Conservation (phyloP, 2,329 filamentous ascomycete genomes). For the Mycogone perniciosa region DNA sequence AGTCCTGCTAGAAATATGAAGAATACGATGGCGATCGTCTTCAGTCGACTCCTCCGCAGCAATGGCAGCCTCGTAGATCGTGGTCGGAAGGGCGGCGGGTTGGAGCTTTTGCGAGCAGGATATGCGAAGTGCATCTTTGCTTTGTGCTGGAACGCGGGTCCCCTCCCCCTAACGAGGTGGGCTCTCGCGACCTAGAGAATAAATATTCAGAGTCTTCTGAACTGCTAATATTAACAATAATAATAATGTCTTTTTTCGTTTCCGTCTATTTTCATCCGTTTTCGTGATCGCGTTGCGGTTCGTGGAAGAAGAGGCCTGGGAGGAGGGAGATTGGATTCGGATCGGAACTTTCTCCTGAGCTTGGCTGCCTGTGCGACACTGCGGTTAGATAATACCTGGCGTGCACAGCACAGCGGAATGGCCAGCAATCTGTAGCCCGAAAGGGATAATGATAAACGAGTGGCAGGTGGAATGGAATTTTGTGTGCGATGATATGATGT, state of each 20-base stretch:
- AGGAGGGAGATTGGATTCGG: not conserved
- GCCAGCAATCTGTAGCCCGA: not conserved
- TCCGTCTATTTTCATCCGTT: too few relatives aligned
- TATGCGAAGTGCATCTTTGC: constrained; percentile 80
- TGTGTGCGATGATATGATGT: constrained; percentile 7
- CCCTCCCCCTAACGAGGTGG: not conserved
- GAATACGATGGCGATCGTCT: constrained; percentile 49
- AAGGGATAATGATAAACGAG: constrained; percentile 14
- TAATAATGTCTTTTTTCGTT: too few relatives aligned
- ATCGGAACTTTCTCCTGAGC: constrained; percentile 3
- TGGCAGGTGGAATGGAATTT: constrained; percentile 9
- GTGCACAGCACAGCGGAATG: too few relatives aligned
- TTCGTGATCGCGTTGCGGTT: not conserved
- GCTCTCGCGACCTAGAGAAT: too few relatives aligned
- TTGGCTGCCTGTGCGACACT: constrained; percentile 7
- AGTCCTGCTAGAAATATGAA: constrained; percentile 52
- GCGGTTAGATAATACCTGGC: not conserved
- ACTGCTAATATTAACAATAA: too few relatives aligned
- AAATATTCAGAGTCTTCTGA: too few relatives aligned
- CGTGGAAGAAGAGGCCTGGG: not conserved
- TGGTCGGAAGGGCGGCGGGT: constrained; percentile 63
- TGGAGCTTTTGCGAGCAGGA: constrained; percentile 76
- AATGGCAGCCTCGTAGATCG: constrained; percentile 48
- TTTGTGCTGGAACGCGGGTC: not conserved
- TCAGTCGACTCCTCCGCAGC: constrained; percentile 57